Evolutionary conservation across 1,284 basidiomycete genomes (phyloP), one percentile per base, ranked within the genome.

Genomic region (Boletus sp.): DNA sequence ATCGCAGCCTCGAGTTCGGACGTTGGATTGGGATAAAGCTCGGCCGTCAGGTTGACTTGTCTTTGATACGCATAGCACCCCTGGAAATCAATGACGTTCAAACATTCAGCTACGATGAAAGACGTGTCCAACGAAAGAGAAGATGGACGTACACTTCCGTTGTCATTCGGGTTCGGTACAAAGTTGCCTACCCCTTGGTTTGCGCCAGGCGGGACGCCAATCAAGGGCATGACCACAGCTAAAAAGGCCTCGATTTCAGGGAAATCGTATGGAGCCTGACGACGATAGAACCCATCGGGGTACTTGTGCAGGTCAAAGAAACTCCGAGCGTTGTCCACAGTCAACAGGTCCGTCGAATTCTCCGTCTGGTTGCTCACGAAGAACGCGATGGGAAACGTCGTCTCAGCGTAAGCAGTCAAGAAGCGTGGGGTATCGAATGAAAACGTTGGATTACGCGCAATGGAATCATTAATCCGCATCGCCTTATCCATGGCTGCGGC

Each of bases 401-500:
- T 58, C 52, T 71, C 72, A 9, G 61, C 61, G 21, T 73, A 67
- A 4, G 66, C 68, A 0, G 63, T 58, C 1, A 63, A 10, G 47
- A 7, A 72, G 10, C 72, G 68, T 0, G 68, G 69, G 16, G 61
- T 56, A 2, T 61, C 67, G 16, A 71, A 71, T 33, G 9, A 59
- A 40, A 74, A 71, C 1, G 63, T 72, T 0, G 70, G 72, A 31
- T 74, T 73, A 35, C 53, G 59, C 1, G 68, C 71, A 13, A 73
- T 68, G 37, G 71, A 71, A 48, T 72, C 61, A 23, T 73, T 60
- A 47, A 73, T 71, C 7, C 64, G 64, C 2, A 48, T 38, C 3
- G 19, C 14, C 25, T 61, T 71, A 19, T 64, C 56, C 25, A 68
- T 28, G 2, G 72, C 33, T 23, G 64, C 58, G 2, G 70, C 59